Conservation (phyloP, 2,329 filamentous ascomycete genomes). For the Pyrenochaeta sp. region DNA sequence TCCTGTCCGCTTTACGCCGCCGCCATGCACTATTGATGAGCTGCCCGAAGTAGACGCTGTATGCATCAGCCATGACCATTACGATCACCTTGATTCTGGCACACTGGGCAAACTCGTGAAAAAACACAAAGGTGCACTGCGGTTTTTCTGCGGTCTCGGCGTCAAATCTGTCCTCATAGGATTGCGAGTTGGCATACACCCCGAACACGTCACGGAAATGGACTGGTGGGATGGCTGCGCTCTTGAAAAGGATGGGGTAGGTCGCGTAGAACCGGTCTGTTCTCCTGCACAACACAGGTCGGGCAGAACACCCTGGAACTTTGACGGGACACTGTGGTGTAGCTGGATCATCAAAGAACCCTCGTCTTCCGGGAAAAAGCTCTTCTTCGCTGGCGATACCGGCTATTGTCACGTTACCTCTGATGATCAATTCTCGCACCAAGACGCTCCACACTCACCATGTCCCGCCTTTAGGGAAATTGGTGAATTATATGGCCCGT, state of each 20-base stretch:
- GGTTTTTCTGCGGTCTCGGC: conserved; percentile 54
- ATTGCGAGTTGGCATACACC: conserved; percentile 47
- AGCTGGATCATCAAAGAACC: conserved; percentile 53
- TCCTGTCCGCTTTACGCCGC: conserved; percentile 60
- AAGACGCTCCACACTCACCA: conserved; percentile 46
- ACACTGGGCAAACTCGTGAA: conserved; percentile 53
- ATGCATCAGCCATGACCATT: conserved; percentile 64
- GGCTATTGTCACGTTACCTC: conserved; percentile 53
- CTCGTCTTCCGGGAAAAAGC: conserved; percentile 34
- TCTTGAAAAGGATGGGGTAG: conserved; percentile 41
- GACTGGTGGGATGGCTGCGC: conserved; percentile 60
- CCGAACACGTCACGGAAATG: conserved; percentile 53
- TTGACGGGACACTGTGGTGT: conserved; percentile 56
- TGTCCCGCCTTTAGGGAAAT: conserved; percentile 60
- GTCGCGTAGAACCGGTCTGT: conserved; percentile 53
- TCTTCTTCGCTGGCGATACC: conserved; percentile 60
- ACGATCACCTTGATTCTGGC: conserved; percentile 61
- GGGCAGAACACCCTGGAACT: conserved; percentile 51
- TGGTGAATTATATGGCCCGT: conserved; percentile 55
- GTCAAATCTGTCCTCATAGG: conserved; percentile 48
- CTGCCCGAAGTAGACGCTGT: conserved; percentile 61
- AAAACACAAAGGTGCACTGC: conserved; percentile 46
- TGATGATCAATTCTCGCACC: conserved; percentile 38
- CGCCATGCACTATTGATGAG: conserved; percentile 59
- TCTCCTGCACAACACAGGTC: conserved; percentile 59